Percentiles rank a stretch among this genome's conserved stretches.
Evolutionary conservation across 768 basidiomycete genomes (phyloP).

Genomic region (Tremella yokohamensis): DNA sequence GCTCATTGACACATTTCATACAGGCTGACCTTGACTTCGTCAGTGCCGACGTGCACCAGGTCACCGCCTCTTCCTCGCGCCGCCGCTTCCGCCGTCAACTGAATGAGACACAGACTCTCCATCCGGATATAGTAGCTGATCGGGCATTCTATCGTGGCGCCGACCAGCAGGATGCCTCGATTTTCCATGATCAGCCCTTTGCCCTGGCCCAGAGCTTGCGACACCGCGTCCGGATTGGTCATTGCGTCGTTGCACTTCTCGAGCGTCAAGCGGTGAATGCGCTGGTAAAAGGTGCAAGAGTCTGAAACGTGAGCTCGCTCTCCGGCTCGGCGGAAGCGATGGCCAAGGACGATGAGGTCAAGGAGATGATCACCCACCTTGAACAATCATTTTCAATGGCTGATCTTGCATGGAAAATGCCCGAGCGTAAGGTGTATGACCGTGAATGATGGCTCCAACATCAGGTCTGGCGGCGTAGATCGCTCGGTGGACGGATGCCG

Average conservation of each 20-base stretch:
- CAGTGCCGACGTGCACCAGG: constrained; percentile 5
- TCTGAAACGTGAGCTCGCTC: background rate
- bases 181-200: constrained; percentile 18
- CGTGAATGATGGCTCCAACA: constrained; percentile 13
- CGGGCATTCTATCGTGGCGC: constrained; percentile 16
- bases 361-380: too few species aligned
- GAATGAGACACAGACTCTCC: constrained; percentile 13
- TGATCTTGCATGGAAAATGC: constrained; percentile 12
- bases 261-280: constrained; percentile 9
- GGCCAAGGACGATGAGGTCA: too few species aligned
- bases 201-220: background rate
- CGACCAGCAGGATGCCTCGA: constrained; percentile 13
- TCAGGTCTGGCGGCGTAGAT: constrained; percentile 14
- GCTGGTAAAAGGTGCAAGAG: constrained; percentile 16
- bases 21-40: constrained; percentile 11
- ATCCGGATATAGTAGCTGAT: constrained; percentile 17
- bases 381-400: constrained; percentile 11
- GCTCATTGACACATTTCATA: background rate
- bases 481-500: constrained; percentile 8
- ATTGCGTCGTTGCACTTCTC: background rate
- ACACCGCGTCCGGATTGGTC: constrained; percentile 2
- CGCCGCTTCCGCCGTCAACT: constrained; percentile 11
- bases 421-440: constrained; percentile 9
- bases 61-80: constrained; percentile 11
- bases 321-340: too few species aligned